Evolutionary conservation across 2,329 filamentous ascomycete genomes (phyloP).

Genomic region (Aspergillus sp.): DNA sequence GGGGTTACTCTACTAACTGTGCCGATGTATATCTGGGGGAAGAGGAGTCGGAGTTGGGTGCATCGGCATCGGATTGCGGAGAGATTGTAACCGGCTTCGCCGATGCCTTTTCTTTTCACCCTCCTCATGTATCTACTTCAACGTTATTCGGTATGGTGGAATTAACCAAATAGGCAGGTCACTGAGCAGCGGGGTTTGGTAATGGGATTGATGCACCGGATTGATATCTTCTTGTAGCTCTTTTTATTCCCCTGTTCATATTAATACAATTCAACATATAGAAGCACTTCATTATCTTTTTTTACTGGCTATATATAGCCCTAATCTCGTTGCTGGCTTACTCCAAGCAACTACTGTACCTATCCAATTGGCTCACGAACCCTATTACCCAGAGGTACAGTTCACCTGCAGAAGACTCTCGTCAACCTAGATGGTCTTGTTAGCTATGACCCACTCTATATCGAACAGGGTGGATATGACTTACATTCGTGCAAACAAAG

Average conservation of each 20-base stretch:
- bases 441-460: not conserved
- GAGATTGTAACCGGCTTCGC: conserved; percentile 4
- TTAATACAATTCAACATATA: not conserved
- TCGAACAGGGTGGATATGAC: conserved; percentile 7
- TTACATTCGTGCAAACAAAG: conserved; percentile 48
- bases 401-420: conserved; percentile 35
- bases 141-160: too few species aligned
- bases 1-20: conserved; percentile 24
- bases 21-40: conserved; percentile 30
- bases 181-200: too few species aligned
- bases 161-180: too few species aligned
- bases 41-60: conserved; percentile 23
- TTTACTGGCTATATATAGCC: too few species aligned
- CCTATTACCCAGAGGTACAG: conserved; percentile 24
- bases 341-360: too few species aligned
- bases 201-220: too few species aligned
- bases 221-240: too few species aligned
- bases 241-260: not conserved
- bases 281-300: not conserved
- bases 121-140: too few species aligned
- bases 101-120: too few species aligned
- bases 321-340: too few species aligned
- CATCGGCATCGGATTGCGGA: conserved; percentile 20
- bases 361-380: too few species aligned
- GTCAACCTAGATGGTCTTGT: conserved; percentile 26